phyloP scores from a whole-genome alignment of 768 basidiomycete species.

The Candolleomyces eurysporus region DNA sequence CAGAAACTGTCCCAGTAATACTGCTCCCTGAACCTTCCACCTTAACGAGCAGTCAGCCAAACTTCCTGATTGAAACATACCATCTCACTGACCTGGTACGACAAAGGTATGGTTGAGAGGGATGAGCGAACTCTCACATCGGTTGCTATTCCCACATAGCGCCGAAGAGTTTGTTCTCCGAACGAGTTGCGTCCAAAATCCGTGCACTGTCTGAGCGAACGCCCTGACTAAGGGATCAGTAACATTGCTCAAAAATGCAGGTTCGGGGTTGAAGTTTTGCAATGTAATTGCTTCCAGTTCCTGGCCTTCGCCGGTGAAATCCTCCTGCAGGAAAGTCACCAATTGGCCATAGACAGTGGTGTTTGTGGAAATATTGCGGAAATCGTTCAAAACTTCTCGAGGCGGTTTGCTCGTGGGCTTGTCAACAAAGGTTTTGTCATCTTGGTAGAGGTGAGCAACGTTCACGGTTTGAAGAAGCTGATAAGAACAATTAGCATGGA shows the following conservation, averaged over 20 bases:
- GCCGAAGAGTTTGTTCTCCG: slow-evolving; percentile 69
- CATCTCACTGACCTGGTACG: slow-evolving; percentile 64
- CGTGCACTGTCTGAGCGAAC: slow-evolving; percentile 80
- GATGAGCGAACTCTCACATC: slow-evolving; percentile 83
- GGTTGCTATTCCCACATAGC: slow-evolving; percentile 53
- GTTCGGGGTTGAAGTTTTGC: slow-evolving; percentile 57
- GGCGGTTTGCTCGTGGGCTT: slow-evolving; percentile 72
- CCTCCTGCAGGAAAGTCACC: slow-evolving; percentile 64
- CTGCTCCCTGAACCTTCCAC: slow-evolving; percentile 78
- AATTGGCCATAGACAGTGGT: slow-evolving; percentile 60
- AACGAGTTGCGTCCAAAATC: slow-evolving; percentile 81
- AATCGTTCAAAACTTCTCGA: slow-evolving; percentile 69
- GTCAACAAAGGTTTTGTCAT: slow-evolving; percentile 90
- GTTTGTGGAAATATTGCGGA: slow-evolving; percentile 43
- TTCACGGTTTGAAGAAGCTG: slow-evolving; percentile 86
- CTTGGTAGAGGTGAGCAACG: slow-evolving; percentile 68
- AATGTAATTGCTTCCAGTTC: slow-evolving; percentile 70
- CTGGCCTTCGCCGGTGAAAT: slow-evolving; percentile 88
- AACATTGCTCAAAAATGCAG: slow-evolving; percentile 70
- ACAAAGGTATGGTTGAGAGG: slow-evolving; percentile 92
- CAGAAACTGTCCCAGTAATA: slow-evolving; percentile 78
- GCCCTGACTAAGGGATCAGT: slow-evolving; percentile 65
- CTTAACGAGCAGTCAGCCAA: slow-evolving; percentile 21
- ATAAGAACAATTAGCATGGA: slow-evolving; percentile 13
- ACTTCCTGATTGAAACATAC: neutral